Evolutionary conservation across 257 asterid genomes (phyloP).

Genomic region (Penstemon eatonii): DNA sequence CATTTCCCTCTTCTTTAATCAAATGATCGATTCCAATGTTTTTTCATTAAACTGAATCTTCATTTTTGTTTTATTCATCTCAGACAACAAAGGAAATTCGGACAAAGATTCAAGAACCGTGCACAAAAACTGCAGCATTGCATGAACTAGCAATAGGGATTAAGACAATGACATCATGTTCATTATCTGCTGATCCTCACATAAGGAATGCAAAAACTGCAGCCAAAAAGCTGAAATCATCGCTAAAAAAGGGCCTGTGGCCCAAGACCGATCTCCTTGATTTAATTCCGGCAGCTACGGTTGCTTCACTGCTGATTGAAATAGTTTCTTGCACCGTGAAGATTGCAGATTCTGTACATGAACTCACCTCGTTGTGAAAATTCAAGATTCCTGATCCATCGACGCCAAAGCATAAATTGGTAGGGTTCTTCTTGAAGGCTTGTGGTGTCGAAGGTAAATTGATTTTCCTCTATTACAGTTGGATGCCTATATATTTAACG

Average conservation of each 20-base stretch:
- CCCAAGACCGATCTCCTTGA: constrained; percentile 37
- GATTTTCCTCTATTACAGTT: too few relatives aligned
- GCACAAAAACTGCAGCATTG: constrained; percentile 47
- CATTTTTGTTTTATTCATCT: background rate
- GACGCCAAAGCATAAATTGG: constrained; percentile 21
- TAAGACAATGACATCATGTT: constrained; percentile 40
- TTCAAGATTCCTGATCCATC: constrained; percentile 44
- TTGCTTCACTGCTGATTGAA: constrained; percentile 50
- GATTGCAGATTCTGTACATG: constrained; percentile 46
- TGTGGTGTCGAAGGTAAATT: too few relatives aligned
- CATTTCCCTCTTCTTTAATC: background rate
- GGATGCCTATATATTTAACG: background rate
- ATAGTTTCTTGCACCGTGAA: constrained; percentile 44
- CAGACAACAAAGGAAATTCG: constrained; percentile 43
- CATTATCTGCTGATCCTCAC: constrained; percentile 25
- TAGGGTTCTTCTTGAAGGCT: too few relatives aligned
- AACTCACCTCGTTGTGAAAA: constrained; percentile 45
- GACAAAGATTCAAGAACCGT: constrained; percentile 37
- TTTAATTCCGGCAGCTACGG: constrained; percentile 39
- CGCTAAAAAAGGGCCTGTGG: constrained; percentile 33
- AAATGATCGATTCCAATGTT: background rate
- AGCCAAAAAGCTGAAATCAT: constrained; percentile 31
- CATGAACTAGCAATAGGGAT: constrained; percentile 44
- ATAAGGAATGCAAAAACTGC: constrained; percentile 37
- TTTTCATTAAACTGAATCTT: too few relatives aligned